Conservation (phyloP, 805 yeast species). For the Sungouiozyma intestinalis region DNA sequence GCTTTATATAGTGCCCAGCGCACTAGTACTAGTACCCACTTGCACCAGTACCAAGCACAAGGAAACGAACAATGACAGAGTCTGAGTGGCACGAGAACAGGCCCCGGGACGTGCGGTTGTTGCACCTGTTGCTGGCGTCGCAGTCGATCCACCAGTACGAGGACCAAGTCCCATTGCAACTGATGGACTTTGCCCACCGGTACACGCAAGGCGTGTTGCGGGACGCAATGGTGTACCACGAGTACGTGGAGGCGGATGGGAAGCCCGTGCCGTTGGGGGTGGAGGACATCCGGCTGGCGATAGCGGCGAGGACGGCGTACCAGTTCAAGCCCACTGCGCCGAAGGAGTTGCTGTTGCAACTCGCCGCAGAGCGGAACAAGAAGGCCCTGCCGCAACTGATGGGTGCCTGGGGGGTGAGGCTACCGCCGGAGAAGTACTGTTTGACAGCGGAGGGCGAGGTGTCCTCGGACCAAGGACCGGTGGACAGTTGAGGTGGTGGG, state of each 20-base stretch:
- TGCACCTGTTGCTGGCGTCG: slow-evolving; percentile 85
- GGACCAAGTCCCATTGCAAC: slow-evolving; percentile 89
- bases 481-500: not conserved
- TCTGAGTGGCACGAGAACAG: slow-evolving; percentile 23
- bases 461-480: no score
- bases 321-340: slow-evolving; percentile 92
- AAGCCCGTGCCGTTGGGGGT: slow-evolving; percentile 45
- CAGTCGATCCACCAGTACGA: slow-evolving; percentile 88
- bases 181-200: slow-evolving; percentile 92
- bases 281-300: slow-evolving; percentile 86
- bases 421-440: slow-evolving; percentile 97
- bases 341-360: slow-evolving; percentile 77
- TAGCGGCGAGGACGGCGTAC: slow-evolving; percentile 87
- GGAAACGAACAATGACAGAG: not conserved
- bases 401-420: slow-evolving; percentile 81
- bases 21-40: no score
- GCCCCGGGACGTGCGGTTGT: slow-evolving; percentile 85
- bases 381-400: slow-evolving; percentile 85
- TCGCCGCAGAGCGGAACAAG: slow-evolving; percentile 87
- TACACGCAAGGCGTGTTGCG: slow-evolving; percentile 80
- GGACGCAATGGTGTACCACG: slow-evolving; percentile 83
- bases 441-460: slow-evolving; percentile 67
- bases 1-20: no score
- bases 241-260: slow-evolving; percentile 45
- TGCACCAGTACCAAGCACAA: not conserved